A percentile compares a stretch with the other conserved stretches of the same genome.
phyloP scores from a whole-genome alignment of 306 rosid species.

The Oemleria cerasiformis region DNA sequence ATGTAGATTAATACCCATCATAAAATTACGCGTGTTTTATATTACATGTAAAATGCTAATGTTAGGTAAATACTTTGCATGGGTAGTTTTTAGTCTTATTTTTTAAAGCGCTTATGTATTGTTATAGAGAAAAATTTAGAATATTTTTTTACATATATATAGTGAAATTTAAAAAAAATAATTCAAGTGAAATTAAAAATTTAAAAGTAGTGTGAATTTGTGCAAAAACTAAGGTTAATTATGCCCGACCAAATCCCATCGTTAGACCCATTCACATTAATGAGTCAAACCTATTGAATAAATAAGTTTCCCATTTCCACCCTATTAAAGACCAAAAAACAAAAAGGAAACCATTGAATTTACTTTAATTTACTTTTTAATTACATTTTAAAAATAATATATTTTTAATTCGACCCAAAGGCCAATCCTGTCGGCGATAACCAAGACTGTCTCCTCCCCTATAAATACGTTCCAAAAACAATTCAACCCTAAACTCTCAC shows the following conservation, averaged over 20 bases:
- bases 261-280: conserved; percentile 11
- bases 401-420: neutral
- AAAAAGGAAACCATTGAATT: neutral
- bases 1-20: too few species aligned
- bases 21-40: too few species aligned
- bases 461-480: conserved; percentile 24
- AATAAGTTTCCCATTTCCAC: neutral
- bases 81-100: too few species aligned
- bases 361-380: neutral
- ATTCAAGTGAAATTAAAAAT: too few species aligned
- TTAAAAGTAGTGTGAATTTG: neutral
- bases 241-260: conserved; percentile 2
- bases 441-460: conserved; percentile 55
- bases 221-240: neutral
- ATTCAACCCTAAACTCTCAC: conserved; percentile 15
- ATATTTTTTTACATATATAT: too few species aligned
- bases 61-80: too few species aligned
- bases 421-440: conserved; percentile 48
- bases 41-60: too few species aligned
- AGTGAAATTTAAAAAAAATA: too few species aligned
- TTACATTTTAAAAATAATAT: neutral
- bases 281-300: neutral
- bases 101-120: too few species aligned
- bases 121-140: too few species aligned
- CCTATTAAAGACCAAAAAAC: neutral